These are phyloP conservation scores for Pythium aristosporum DNA, from an alignment of 352 stramenopile genomes.

Conservation along the genomic window DNA sequence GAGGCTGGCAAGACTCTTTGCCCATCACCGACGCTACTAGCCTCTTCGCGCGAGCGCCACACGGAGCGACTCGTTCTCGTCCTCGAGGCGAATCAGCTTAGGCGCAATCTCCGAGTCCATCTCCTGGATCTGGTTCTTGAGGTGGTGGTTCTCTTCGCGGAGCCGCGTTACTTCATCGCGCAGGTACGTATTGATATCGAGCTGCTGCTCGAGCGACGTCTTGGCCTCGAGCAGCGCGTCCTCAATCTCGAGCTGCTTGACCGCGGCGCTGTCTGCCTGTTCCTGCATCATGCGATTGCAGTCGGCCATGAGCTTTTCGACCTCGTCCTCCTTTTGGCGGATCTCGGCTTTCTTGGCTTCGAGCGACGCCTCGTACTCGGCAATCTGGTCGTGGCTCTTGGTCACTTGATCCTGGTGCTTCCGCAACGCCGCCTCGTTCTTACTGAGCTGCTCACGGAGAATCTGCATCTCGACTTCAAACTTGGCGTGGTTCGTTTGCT, in stretches of 20 bases:
- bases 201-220: conserved; percentile 81
- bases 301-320: conserved; percentile 80
- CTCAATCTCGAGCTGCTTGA: conserved; percentile 85
- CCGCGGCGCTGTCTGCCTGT: conserved; percentile 67
- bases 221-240: conserved; percentile 82
- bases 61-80: conserved; percentile 82
- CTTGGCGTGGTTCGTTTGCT: conserved; percentile 46
- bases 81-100: conserved; percentile 77
- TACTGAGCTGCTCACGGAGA: conserved; percentile 59
- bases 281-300: conserved; percentile 87
- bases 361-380: conserved; percentile 64
- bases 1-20: too few species aligned
- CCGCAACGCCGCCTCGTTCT: conserved; percentile 63
- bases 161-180: conserved; percentile 74
- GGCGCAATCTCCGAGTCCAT: conserved; percentile 83
- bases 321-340: conserved; percentile 66
- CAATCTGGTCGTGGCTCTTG: conserved; percentile 64
- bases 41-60: conserved; percentile 25
- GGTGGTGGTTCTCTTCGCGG: conserved; percentile 80
- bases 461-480: conserved; percentile 76
- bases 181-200: conserved; percentile 85
- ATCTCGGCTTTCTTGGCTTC: conserved; percentile 67
- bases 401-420: conserved; percentile 77
- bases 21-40: neutral
- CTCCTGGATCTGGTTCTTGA: conserved; percentile 87